Base-by-base conservation (phyloP, 768 basidiomycete genomes). In the Leccinum subgranulosum region DNA sequence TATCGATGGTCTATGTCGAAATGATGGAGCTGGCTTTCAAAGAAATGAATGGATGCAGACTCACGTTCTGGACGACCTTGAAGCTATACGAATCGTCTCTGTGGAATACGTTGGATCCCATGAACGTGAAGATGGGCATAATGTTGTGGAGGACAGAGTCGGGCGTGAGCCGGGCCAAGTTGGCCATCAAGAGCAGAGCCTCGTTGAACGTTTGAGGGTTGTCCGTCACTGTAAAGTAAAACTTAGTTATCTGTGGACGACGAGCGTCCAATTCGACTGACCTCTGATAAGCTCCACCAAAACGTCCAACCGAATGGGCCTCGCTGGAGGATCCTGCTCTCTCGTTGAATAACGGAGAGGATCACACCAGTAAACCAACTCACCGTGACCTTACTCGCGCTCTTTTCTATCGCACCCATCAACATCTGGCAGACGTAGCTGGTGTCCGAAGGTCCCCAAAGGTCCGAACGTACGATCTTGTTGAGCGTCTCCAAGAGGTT, bases 61-160 rank as follows among this genome's bases (percentile, higher is more conserved):
- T 46, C 54, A 92, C 94, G 80, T 90, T 90, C 70, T 98, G 94
- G 2, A 98, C 92, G 9, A 98, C 94, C 36, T 86, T 85, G 78
- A 97, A 96, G 67, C 91, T 95, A 74, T 96, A 95, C 0, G 89
- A 84, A 69, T 99, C 97, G 63, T 99, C 97, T 49, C 94, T 83
- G 67, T 97, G 96, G 77, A 98, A 92, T 17, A 98, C 87, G 60
- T 93, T 95, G n/a, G 95, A 92, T 19, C 97, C 96, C 93, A 98
- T 98, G 75, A 98, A 98, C 0, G 95, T 98, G 77, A 99, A 98
- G 47, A 99, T 87, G 4, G 97, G 96, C 92, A 99, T 97, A 51
- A 98, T 82, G 64, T 96, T 94, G 67, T 91, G 92, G 12, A 98
- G 78, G 29, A 96, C 92, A 11, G 93, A 90, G 55, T 95, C 92